phyloP scores from a whole-genome alignment of 768 basidiomycete genomes.

The Collybiopsis confluens region DNA sequence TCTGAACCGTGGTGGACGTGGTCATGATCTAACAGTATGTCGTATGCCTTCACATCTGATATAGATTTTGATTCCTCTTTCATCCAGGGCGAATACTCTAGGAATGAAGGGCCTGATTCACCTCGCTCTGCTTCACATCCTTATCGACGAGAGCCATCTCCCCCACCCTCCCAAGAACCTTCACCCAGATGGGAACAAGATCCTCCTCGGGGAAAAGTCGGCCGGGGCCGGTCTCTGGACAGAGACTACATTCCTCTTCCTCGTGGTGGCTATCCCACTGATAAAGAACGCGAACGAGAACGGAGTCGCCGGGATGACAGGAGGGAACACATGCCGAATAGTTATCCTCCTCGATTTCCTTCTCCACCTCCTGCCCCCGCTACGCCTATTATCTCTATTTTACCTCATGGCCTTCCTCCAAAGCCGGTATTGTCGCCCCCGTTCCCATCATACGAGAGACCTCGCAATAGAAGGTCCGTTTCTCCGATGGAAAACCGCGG shows the following conservation, averaged over 20 bases:
- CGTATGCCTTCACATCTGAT: too few relatives aligned
- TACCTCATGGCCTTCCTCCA: background rate
- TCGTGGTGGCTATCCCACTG: background rate
- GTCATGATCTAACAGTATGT: too few relatives aligned
- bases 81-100: too few relatives aligned
- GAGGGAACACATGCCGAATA: background rate
- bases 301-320: background rate
- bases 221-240: background rate
- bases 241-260: background rate
- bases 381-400: too few relatives aligned
- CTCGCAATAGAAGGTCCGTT: background rate
- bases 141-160: background rate
- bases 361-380: background rate
- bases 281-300: too few relatives aligned
- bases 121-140: background rate
- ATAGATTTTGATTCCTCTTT: too few relatives aligned
- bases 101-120: background rate
- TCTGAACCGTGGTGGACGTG: too few relatives aligned
- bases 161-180: background rate
- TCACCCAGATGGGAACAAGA: background rate
- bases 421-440: background rate
- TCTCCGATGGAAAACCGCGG: slow-evolving; percentile 39
- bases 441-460: background rate
- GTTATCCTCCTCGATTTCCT: too few relatives aligned
- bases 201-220: background rate